A percentile compares a stretch with the other conserved stretches of the same genome.
Evolutionary conservation across 129 eudicot species (phyloP).

Genomic region (Mikania micrantha): DNA sequence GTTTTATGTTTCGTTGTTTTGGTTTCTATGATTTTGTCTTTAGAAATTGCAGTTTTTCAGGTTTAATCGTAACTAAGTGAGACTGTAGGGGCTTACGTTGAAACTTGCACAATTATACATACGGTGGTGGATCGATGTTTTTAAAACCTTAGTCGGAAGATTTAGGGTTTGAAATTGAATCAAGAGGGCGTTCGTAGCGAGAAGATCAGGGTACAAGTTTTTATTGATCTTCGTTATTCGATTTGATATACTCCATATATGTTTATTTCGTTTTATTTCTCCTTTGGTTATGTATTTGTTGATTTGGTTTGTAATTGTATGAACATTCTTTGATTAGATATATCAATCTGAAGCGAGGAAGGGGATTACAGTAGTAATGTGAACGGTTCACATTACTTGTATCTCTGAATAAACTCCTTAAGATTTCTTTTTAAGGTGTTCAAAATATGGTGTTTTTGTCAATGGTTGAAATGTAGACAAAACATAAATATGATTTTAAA

Average conservation of each 20-base stretch:
- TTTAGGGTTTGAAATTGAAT: neutral
- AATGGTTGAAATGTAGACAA: neutral
- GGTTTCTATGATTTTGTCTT: neutral
- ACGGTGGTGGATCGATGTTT: too few relatives aligned
- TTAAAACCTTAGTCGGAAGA: neutral
- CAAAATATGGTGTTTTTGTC: neutral
- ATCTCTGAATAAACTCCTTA: neutral
- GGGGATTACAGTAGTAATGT: neutral
- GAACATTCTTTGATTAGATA: neutral
- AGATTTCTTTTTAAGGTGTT: neutral
- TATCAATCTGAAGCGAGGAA: neutral
- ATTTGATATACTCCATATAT: neutral
- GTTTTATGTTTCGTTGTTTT: neutral
- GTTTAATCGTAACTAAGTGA: too few relatives aligned
- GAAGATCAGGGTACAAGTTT: neutral
- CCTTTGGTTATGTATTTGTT: neutral
- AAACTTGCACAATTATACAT: too few relatives aligned
- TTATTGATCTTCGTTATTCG: neutral
- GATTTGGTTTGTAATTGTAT: neutral
- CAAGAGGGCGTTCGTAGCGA: too few relatives aligned
- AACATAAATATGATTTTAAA: too few relatives aligned
- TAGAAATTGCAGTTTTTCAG: neutral
- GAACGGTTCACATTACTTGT: neutral
- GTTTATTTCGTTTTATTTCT: neutral
- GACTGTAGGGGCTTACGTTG: too few relatives aligned